Evolutionary conservation across 1,284 basidiomycete species (phyloP).

Genomic region (Cerioporus squamosus): DNA sequence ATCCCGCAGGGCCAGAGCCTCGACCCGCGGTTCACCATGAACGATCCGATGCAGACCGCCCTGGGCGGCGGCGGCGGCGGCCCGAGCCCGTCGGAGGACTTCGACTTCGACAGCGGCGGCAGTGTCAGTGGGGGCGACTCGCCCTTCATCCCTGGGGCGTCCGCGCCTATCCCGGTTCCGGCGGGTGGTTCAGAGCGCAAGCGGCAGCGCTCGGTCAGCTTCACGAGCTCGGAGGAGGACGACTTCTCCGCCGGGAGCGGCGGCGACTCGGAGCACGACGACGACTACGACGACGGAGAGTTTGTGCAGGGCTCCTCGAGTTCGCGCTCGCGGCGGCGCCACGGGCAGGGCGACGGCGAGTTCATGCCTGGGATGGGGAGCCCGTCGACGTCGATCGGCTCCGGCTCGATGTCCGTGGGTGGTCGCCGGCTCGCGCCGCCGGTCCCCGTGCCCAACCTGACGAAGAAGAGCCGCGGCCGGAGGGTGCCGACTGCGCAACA

Average conservation of each 20-base stretch:
- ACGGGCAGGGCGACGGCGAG: constrained; percentile 13
- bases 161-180: constrained; percentile 19
- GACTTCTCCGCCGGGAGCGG: constrained; percentile 17
- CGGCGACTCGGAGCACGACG: constrained; percentile 34
- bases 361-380: constrained; percentile 14
- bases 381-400: constrained; percentile 14
- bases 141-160: constrained; percentile 18
- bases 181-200: constrained; percentile 11
- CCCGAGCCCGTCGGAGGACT: constrained; percentile 16
- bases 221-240: constrained; percentile 26
- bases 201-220: constrained; percentile 28
- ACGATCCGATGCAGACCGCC: constrained; percentile 7
- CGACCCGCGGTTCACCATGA: constrained; percentile 31
- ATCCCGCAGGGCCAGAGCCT: constrained; percentile 21
- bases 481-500: constrained; percentile 62
- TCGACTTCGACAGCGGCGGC: constrained; percentile 16
- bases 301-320: constrained; percentile 28
- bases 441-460: constrained; percentile 71
- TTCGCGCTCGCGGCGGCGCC: constrained; percentile 27
- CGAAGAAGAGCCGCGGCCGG: constrained; percentile 73
- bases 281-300: constrained; percentile 38
- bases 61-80: constrained; percentile 9
- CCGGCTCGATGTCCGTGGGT: constrained; percentile 13
- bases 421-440: constrained; percentile 48
- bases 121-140: constrained; percentile 24